Conservation (phyloP, 805 yeast genomes). For the Candida rishiriensis region DNA sequence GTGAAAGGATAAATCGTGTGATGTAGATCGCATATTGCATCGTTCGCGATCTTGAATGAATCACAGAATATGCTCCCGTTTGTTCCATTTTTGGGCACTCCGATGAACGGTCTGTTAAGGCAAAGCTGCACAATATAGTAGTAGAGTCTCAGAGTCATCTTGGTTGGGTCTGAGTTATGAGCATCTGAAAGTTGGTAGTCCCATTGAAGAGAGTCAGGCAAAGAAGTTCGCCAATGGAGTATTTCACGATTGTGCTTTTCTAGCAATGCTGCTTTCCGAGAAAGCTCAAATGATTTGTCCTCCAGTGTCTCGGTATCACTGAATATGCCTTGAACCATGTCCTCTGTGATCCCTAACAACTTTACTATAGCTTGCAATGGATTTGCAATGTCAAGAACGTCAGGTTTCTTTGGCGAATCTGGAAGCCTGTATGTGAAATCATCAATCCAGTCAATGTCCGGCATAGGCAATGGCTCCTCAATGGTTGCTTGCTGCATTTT, state of each 20-base stretch:
- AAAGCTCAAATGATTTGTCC: too few relatives aligned
- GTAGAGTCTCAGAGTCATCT: slow-evolving; percentile 48
- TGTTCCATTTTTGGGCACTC: slow-evolving; percentile 21
- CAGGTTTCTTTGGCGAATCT: background rate
- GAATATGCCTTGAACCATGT: too few relatives aligned
- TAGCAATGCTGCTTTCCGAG: too few relatives aligned
- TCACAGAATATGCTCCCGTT: background rate
- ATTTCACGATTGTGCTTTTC: too few relatives aligned
- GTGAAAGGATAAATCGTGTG: slow-evolving; percentile 35
- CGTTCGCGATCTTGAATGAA: slow-evolving; percentile 28
- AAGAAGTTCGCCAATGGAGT: too few relatives aligned
- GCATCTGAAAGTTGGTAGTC: background rate
- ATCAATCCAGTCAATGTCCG: slow-evolving; percentile 59
- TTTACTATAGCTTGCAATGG: too few relatives aligned
- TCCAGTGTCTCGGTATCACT: too few relatives aligned
- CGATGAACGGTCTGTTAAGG: slow-evolving; percentile 56
- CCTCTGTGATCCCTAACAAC: too few relatives aligned
- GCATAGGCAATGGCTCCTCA: slow-evolving; percentile 54
- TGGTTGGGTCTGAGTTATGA: slow-evolving; percentile 6
- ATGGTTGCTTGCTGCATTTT: slow-evolving; percentile 56
- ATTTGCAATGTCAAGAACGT: too few relatives aligned
- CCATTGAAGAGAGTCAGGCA: background rate
- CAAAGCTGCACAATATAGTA: slow-evolving; percentile 57
- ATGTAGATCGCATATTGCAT: slow-evolving; percentile 39
- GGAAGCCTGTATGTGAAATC: slow-evolving; percentile 43